phyloP scores from a whole-genome alignment of 495 filamentous ascomycete species.

The Hypoxylon crocopeplum region DNA sequence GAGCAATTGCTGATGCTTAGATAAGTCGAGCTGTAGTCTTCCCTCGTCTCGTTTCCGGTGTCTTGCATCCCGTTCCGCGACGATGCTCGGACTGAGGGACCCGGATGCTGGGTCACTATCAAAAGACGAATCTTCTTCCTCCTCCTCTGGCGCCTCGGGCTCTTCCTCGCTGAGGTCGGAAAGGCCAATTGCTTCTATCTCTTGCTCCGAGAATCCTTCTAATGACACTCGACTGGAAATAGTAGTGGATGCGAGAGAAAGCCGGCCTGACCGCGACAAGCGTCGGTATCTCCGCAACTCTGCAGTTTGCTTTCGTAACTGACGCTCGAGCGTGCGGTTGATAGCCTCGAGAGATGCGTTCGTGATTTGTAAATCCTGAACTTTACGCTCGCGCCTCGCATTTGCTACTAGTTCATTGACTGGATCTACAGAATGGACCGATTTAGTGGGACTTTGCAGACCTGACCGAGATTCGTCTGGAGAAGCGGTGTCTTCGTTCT shows the following conservation, averaged over 20 bases:
- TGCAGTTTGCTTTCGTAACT: slow-evolving; percentile 87
- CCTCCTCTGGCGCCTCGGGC: slow-evolving; percentile 36
- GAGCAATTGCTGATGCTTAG: slow-evolving; percentile 86
- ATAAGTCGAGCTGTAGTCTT: slow-evolving; percentile 79
- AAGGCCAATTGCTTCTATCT: slow-evolving; percentile 41
- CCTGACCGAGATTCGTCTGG: slow-evolving; percentile 39
- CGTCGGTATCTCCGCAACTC: slow-evolving; percentile 86
- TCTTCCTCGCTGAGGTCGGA: slow-evolving; percentile 64
- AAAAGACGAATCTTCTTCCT: slow-evolving; percentile 45
- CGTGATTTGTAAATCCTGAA: slow-evolving; percentile 96
- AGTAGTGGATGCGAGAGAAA: slow-evolving; percentile 56
- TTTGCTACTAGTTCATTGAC: slow-evolving; percentile 75
- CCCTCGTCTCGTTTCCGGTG: slow-evolving; percentile 72
- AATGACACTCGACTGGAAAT: slow-evolving; percentile 34
- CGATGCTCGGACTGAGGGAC: slow-evolving; percentile 52
- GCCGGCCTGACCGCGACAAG: slow-evolving; percentile 75
- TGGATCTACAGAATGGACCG: slow-evolving; percentile 55
- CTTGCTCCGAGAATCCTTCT: slow-evolving; percentile 35
- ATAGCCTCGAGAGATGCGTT: slow-evolving; percentile 97
- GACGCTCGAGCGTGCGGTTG: slow-evolving; percentile 88
- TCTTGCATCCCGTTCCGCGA: slow-evolving; percentile 51
- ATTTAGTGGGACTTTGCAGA: slow-evolving; percentile 60
- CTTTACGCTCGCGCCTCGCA: slow-evolving; percentile 90
- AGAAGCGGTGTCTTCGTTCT: slow-evolving; percentile 30
- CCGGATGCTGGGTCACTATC: slow-evolving; percentile 53